Evolutionary conservation across 75 land plant genomes (phyloP), one percentile per base, ranked within the genome.

Genomic region (Cupressus sempervirens): DNA sequence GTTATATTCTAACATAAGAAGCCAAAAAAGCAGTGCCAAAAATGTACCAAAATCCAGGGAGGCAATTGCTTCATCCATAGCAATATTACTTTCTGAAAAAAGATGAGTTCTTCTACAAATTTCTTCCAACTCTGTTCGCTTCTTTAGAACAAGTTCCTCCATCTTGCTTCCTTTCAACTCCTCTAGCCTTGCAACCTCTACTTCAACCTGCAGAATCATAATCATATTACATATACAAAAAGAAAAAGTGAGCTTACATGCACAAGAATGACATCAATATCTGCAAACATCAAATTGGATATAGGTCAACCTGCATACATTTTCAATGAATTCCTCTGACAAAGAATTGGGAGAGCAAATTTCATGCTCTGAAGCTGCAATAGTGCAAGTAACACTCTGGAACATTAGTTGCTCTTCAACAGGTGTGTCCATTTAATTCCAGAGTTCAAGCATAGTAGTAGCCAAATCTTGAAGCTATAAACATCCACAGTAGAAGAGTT

Each of bases 371-470:
- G 90, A 89, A 80, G 93, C 93, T 86, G 95, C 97, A 74, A 93
- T 84, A 41, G 90, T 88, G 32, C 92, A 89, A 36, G 97, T 95
- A 10, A 93, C 91, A 79, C 89, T 87, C 76, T 91, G 92, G 88
- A 93, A 95, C n/a, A 84, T 45, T 83, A 90, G 92, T 85, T 92
- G 92, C 85, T 95, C 97, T 48, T 93, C 92, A 18, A 75, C 12
- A 14, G 96, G 95, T 36, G 96, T 95, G 82, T 95, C 96, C 96
- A 95, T 95, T 80, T 93, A 85, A 84, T 92, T 91, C 96, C 96
- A 95, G 4, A 93, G 90, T 84, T 93, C 93, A 76, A 95, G 52
- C 88, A 95, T 80, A 34, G 92, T 72, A 41, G 95, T 87, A 38
- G 90, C 94, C 85, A 95, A 92, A 87, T 93, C 95, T 93, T 93